Conservation (phyloP, 139 green algal species). For the Haematococcus lacustris region DNA sequence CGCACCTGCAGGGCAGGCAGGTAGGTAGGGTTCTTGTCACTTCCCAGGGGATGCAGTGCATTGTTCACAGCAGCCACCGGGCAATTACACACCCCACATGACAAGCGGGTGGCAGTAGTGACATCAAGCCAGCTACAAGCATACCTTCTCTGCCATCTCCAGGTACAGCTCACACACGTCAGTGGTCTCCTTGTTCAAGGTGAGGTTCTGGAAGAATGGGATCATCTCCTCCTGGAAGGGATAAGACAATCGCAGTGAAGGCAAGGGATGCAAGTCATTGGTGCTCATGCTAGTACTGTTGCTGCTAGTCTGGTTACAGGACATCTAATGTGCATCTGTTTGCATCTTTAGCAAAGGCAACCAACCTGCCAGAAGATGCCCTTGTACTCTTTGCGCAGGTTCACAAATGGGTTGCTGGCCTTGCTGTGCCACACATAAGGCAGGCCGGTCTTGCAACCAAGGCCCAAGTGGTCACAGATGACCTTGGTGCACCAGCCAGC, state of each 20-base stretch:
- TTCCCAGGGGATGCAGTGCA: no score
- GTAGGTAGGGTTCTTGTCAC: no score
- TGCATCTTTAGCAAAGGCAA: no score
- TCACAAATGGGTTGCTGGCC: slow-evolving; percentile 91
- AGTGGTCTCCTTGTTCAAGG: slow-evolving; percentile 50
- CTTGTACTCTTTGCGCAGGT: slow-evolving; percentile 97
- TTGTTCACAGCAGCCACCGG: no score
- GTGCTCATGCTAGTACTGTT: no score
- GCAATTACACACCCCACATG: no score
- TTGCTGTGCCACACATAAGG: slow-evolving; percentile 98
- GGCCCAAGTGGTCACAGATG: slow-evolving; percentile 90
- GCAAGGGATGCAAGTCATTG: no score
- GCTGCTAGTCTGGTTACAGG: no score
- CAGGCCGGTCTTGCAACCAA: slow-evolving; percentile 92
- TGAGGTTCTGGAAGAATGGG: slow-evolving; percentile 83
- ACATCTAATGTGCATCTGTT: no score
- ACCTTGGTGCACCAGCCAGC: slow-evolving; percentile 94
- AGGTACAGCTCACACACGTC: slow-evolving; percentile 63
- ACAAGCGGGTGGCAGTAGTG: no score
- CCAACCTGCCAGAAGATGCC: slow-evolving; percentile 98
- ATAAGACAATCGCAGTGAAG: no score
- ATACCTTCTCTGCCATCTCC: slow-evolving; percentile 82
- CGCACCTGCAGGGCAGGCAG: slow-evolving; percentile 40
- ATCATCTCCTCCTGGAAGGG: slow-evolving; percentile 79
- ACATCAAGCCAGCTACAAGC: no score